Evolutionary conservation across 1,284 basidiomycete species (phyloP).

Genomic region (Cystobasidium slooffiae): DNA sequence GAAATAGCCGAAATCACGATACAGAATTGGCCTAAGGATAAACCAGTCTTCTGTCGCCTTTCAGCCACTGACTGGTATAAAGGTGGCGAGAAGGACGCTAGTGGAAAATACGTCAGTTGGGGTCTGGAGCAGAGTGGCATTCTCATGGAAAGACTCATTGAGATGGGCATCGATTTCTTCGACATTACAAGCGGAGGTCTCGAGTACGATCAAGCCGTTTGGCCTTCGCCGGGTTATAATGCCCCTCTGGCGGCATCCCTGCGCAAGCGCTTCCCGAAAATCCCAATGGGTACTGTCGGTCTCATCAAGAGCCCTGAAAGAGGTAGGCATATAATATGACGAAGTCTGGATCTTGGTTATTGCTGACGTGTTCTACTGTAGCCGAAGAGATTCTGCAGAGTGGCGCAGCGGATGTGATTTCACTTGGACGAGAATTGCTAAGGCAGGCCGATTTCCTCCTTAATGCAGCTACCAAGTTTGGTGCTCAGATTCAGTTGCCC

Average conservation of each 20-base stretch:
- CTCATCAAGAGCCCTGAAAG: conserved; percentile 69
- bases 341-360: too few relatives aligned
- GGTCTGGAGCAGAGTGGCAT: conserved; percentile 75
- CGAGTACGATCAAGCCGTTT: conserved; percentile 67
- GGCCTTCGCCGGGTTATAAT: conserved; percentile 68
- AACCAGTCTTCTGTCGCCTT: conserved; percentile 75
- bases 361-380: background rate
- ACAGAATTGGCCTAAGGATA: conserved; percentile 64
- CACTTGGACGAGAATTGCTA: conserved; percentile 70
- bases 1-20: conserved; percentile 65
- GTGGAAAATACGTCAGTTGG: conserved; percentile 70
- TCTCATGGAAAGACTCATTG: conserved; percentile 63
- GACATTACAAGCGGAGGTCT: conserved; percentile 75
- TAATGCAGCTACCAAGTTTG: conserved; percentile 59
- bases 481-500: conserved; percentile 12
- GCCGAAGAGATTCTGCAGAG: conserved; percentile 70
- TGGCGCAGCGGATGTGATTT: conserved; percentile 70
- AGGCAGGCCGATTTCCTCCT: conserved; percentile 63
- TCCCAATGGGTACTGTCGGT: conserved; percentile 69
- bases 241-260: conserved; percentile 71
- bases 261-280: conserved; percentile 65
- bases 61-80: conserved; percentile 77
- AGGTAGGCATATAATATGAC: conserved; percentile 14
- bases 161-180: conserved; percentile 71
- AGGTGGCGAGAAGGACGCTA: conserved; percentile 65